Evolutionary conservation across 768 basidiomycete species (phyloP).

Genomic region (Lentinus tigrinus): DNA sequence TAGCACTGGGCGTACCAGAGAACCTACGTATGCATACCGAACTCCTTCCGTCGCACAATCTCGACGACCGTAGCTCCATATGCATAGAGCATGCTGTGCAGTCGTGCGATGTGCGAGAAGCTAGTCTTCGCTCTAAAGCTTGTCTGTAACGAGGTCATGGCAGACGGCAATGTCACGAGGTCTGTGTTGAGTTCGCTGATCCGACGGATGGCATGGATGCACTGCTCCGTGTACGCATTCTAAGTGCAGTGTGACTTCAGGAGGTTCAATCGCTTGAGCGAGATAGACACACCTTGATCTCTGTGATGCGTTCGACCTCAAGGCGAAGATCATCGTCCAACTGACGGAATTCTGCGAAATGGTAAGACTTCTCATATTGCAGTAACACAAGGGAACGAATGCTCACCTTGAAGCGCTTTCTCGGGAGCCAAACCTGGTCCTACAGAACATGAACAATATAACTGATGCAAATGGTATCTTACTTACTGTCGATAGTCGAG

Average conservation of each 20-base stretch:
- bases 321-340: constrained; percentile 59
- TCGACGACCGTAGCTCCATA: constrained; percentile 92
- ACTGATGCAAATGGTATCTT: constrained; percentile 30
- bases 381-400: neutral
- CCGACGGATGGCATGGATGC: constrained; percentile 63
- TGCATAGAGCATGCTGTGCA: constrained; percentile 88
- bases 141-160: constrained; percentile 62
- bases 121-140: constrained; percentile 75
- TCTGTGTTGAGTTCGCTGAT: constrained; percentile 82
- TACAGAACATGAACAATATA: neutral
- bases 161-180: constrained; percentile 69
- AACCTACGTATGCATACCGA: constrained; percentile 49
- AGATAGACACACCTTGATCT: constrained; percentile 35
- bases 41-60: constrained; percentile 87
- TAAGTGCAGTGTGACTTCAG: constrained; percentile 23
- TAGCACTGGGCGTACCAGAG: neutral
- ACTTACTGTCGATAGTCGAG: constrained; percentile 51
- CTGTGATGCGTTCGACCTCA: constrained; percentile 57
- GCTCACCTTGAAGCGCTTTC: constrained; percentile 19
- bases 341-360: constrained; percentile 52
- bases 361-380: neutral
- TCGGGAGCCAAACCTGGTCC: constrained; percentile 12
- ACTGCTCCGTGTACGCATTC: constrained; percentile 73
- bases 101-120: constrained; percentile 86
- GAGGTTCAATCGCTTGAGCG: neutral